Evolutionary conservation across 1,139 yeast species (phyloP), one percentile per base, ranked within the genome.

Genomic region (Suhomyces bribrorum): DNA sequence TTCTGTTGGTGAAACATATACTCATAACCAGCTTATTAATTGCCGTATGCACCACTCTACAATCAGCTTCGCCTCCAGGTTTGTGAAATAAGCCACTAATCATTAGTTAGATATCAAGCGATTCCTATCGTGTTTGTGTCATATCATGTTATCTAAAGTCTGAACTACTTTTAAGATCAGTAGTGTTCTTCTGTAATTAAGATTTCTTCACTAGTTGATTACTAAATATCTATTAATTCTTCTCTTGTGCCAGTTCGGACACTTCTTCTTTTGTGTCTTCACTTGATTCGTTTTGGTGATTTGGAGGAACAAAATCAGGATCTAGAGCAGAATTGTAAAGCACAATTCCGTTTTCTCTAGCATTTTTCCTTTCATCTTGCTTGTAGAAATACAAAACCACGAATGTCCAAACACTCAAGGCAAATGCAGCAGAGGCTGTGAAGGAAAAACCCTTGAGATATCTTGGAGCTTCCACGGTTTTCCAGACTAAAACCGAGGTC

Each of bases 311-410:
- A 30, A 42, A 45, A 17, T 48, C 52, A n/a, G 49, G 47, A 27
- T 48, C 52, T 14, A 36, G 14, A 2, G 37, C 46, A 4, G 54
- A 50, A 26, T 50, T 50, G 36, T 50, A 50, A 24, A 48, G 41
- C 2, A 50, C 38, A 31, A 50, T 49, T 13, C 54, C 83, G 46
- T 80, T 77, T 17, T 66, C 72, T 33, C 60, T 57, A 9, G 86
- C 83, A 40, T 67, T 53, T 34, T 57, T 57, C 41, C 72, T 68
- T 53, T 82, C 87, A 38, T 79, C 76, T 34, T 69, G 69, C 58
- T 81, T 82, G 63, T 80, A 81, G 44, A 77, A 67, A 51, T 65
- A 75, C 45, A 80, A 66, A 5, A 77, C 83, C 6, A 77, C 63
- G 36, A 77, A 59, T 0, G 83, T 73, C 83, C 83, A 77, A 5